Evolutionary conservation across 2,329 filamentous ascomycete genomes (phyloP).

Genomic region (Trichoderma endophyticum): DNA sequence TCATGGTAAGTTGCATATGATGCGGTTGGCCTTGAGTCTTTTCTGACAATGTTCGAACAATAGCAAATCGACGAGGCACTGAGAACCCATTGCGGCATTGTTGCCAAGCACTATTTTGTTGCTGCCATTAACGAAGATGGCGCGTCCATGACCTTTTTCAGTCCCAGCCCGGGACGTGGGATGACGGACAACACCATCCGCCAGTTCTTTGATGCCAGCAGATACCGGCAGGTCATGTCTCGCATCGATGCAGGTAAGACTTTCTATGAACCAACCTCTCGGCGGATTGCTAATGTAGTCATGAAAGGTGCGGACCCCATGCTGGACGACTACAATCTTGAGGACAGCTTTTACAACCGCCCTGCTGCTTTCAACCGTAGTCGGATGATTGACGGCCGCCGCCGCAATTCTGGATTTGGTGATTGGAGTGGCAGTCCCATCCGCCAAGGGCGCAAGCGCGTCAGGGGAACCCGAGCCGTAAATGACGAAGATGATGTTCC

Average conservation of each 20-base stretch:
- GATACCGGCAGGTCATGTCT: conserved; percentile 40
- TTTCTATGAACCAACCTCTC: not conserved
- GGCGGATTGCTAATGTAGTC: not conserved
- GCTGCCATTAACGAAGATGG: conserved; percentile 50
- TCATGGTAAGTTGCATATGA: conserved; percentile 34
- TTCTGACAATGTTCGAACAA: not conserved
- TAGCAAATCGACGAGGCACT: conserved; percentile 52
- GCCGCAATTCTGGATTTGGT: conserved; percentile 32
- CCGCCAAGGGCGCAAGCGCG: conserved; percentile 32
- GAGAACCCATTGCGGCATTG: conserved; percentile 50
- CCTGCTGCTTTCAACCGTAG: conserved; percentile 27
- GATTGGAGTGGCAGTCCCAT: conserved; percentile 32
- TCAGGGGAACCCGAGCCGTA: conserved; percentile 35
- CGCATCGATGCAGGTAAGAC: conserved; percentile 39
- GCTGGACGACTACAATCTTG: conserved; percentile 33
- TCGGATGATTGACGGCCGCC: conserved; percentile 29
- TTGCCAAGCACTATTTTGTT: conserved; percentile 51
- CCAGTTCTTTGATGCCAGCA: conserved; percentile 46
- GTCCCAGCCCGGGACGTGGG: conserved; percentile 42
- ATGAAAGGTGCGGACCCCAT: conserved; percentile 32
- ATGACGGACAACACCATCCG: conserved; percentile 38
- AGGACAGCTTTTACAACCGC: conserved; percentile 27
- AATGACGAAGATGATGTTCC: conserved; percentile 43
- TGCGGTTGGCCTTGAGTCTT: not conserved
- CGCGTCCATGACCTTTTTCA: conserved; percentile 44